Percentiles rank a stretch among this genome's conserved stretches.
These are phyloP conservation scores for Microcera coccophila DNA, from an alignment of 2,329 filamentous ascomycete genomes.

Conservation along the genomic window DNA sequence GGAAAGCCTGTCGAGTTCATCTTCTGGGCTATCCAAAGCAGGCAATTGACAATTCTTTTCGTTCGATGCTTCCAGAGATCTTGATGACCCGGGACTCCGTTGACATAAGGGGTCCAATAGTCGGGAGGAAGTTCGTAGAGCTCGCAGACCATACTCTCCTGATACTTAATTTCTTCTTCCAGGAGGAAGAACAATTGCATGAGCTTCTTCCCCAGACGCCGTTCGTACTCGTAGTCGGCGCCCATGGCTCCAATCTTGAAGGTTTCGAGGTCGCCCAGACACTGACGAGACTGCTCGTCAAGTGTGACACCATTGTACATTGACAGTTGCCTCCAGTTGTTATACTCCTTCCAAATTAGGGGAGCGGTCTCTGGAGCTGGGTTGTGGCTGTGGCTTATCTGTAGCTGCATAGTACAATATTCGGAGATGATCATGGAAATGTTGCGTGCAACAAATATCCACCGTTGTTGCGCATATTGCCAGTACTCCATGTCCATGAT, in stretches of 20 bases:
- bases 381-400: neutral
- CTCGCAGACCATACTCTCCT: constrained; percentile 23
- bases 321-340: neutral
- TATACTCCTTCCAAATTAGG: neutral
- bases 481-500: constrained; percentile 1
- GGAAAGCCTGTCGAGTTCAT: neutral
- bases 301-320: neutral
- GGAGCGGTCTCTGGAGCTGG: neutral
- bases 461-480: constrained; percentile 3
- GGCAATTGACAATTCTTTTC: neutral
- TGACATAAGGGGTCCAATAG: constrained; percentile 15
- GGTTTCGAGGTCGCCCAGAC: neutral
- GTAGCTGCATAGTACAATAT: neutral
- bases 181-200: constrained; percentile 12
- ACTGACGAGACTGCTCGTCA: constrained; percentile 6
- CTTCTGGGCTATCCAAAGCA: neutral
- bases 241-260: neutral
- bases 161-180: constrained; percentile 14
- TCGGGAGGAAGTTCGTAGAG: constrained; percentile 15
- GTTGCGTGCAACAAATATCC: neutral
- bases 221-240: constrained; percentile 2
- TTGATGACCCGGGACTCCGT: constrained; percentile 1
- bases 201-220: constrained; percentile 15
- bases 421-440: constrained; percentile 9
- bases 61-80: constrained; percentile 5